A percentile compares a stretch with the other conserved stretches of the same genome.
These are phyloP conservation scores for Aristolochia fimbriata DNA, from an alignment of 164 flowering plant genomes.

Conservation along the genomic window DNA sequence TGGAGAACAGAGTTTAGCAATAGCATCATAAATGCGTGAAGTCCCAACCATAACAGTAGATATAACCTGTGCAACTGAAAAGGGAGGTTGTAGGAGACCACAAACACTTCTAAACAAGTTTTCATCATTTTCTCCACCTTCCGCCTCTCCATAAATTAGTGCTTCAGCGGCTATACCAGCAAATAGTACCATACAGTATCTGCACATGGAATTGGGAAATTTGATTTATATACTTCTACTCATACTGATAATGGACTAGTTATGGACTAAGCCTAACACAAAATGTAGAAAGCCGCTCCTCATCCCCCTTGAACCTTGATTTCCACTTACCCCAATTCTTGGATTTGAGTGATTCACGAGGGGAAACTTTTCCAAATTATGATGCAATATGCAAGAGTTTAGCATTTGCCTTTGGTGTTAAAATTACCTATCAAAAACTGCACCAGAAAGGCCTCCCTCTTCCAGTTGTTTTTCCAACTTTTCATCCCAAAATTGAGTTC, in stretches of 20 bases:
- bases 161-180: constrained; percentile 99
- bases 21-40: neutral
- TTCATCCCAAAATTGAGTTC: constrained; percentile 99
- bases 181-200: constrained; percentile 97
- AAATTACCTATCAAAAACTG: constrained; percentile 71
- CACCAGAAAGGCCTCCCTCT: constrained; percentile 65
- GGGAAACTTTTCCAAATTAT: neutral
- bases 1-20: neutral
- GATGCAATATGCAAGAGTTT: neutral
- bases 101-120: constrained; percentile 73
- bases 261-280: no score
- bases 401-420: neutral
- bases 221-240: no score
- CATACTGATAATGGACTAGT: no score
- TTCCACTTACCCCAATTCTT: neutral
- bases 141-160: constrained; percentile 91
- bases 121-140: constrained; percentile 98
- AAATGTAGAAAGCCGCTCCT: no score
- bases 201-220: constrained; percentile 14
- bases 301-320: neutral
- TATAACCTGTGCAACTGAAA: constrained; percentile 64
- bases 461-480: constrained; percentile 75
- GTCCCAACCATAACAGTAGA: neutral
- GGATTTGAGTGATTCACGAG: neutral
- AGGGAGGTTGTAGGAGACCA: constrained; percentile 72